Base-by-base conservation (phyloP, 148 eudicot species). In the Camellia lanceoleosa region DNA sequence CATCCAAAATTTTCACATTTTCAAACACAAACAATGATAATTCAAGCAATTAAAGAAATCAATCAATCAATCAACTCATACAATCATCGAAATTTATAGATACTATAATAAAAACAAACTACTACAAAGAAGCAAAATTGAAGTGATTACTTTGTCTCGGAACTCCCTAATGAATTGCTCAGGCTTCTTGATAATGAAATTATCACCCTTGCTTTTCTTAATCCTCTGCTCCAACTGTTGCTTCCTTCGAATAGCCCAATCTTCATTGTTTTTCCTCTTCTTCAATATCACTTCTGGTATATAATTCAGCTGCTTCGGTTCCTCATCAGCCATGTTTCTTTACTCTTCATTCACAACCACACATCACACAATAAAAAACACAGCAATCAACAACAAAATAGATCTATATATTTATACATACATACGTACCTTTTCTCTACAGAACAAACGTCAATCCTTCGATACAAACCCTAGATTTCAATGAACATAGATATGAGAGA, bases 231-330 rank as follows among this genome's bases (percentile, higher is more conserved):
- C 85, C 81, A 93, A 74, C 83, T 92, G 97, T 56, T 89, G 89
- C 75, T 89, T 89, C 80, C 94, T 92, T 73, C 89, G 80, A 54
- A 90, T 88, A 3, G 97, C 97, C 98, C 98, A 95, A 13, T 92
- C 86, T 64, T 95, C 98, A 54, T 90, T 96, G 75, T 80, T 91
- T 73, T 84, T 96, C 87, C 99, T 89, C 78, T 96, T 96, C 90
- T 93, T 96, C 86, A 96, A 85, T 20, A 96, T 83, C 19, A 91
- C 89, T 82, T 96, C 98, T 14, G 89, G 85, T 15, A 96, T 85
- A 60, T 91, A 93, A 62, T 86, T 84, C 7, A 94, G 51, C 5
- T 75, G 82, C 83, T 81, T 52, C 46, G 84, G 88, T 38, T 82
- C 87, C 59, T 83, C 91, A 64, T 84, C 97, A 23, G 89, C 93